Base-by-base conservation (phyloP, 1,284 basidiomycete genomes). In the Ganoderma lingzhi region DNA sequence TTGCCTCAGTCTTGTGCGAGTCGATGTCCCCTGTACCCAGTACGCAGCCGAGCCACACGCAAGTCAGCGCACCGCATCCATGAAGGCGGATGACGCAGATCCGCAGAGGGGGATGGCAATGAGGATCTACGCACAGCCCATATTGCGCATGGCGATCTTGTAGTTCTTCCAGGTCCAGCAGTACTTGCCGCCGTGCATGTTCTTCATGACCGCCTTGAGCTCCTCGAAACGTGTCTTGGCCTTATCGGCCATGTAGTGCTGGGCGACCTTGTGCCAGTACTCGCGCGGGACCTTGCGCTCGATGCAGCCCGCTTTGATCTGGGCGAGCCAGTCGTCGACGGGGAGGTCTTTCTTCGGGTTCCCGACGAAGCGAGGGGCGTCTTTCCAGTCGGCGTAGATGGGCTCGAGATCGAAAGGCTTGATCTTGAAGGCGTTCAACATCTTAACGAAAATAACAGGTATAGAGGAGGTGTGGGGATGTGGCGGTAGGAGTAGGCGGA, bases 101-200 rank as follows among this genome's bases (percentile, higher is more conserved):
- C 39, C 23, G 30, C 62, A 51, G 58, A 55, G 64, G 56, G 37
- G 6, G 23, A 51, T 56, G 58, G 67, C 53, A 59, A 28, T n/a
- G 32, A 66, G 48, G 60, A 67, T 64, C 45, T 6, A 86, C 92
- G 80, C 75, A 93, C 92, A 93, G 65, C 91, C 90, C 90, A 93
- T 91, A 77, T 88, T 93, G 65, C 84, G 81, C 87, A 93, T 90
- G 4, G 92, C 92, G 64, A 90, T 84, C 80, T 86, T 88, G 82
- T 90, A 93, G 73, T 88, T 90, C 82, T 92, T 91, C 92, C 92
- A 93, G 70, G 86, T 90, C 92, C 92, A 93, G 51, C 87, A 83
- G 75, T 93, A 93, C 74, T 87, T 89, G 23, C 90, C 90, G 9
- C 90, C 91, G 69, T 93, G 86, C 74, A 93, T 87, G 76, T 91